Evolutionary conservation across 2,329 filamentous ascomycete genomes (phyloP).

Genomic region (Nannizziopsis barbatae): DNA sequence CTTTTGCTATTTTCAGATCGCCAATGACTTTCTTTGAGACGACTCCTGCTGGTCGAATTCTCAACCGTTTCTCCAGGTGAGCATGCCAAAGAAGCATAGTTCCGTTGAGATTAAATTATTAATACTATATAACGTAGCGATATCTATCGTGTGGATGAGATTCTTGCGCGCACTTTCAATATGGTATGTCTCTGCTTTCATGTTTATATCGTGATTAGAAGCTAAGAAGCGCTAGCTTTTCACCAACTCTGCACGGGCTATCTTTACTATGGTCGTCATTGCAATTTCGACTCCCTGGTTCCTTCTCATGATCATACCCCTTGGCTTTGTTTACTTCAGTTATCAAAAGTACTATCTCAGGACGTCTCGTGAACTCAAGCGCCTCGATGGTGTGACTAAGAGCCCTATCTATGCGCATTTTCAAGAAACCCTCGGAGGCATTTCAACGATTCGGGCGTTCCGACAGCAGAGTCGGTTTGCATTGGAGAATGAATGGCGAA

Average conservation of each 20-base stretch:
- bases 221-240: constrained; percentile 44
- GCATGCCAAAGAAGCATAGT: constrained; percentile 21
- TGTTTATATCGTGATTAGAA: constrained; percentile 21
- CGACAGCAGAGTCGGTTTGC: constrained; percentile 78
- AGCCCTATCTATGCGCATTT: constrained; percentile 98
- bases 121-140: constrained; percentile 30
- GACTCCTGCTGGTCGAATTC: constrained; percentile 86
- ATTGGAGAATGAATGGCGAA: constrained; percentile 91
- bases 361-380: constrained; percentile 91
- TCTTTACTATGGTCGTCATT: constrained; percentile 80
- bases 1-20: constrained; percentile 88
- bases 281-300: constrained; percentile 72
- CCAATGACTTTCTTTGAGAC: constrained; percentile 99
- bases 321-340: constrained; percentile 71
- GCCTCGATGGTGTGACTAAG: constrained; percentile 85
- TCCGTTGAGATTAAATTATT: not conserved
- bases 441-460: constrained; percentile 92
- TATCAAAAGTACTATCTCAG: constrained; percentile 96
- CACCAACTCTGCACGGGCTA: constrained; percentile 59
- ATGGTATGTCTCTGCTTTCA: constrained; percentile 51
- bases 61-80: constrained; percentile 89
- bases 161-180: constrained; percentile 92
- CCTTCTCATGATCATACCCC: constrained; percentile 65
- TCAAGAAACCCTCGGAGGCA: constrained; percentile 87
- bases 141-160: constrained; percentile 65